Conservation (phyloP, 2,329 filamentous ascomycete species). For the Aspergillus aculeatinus region DNA sequence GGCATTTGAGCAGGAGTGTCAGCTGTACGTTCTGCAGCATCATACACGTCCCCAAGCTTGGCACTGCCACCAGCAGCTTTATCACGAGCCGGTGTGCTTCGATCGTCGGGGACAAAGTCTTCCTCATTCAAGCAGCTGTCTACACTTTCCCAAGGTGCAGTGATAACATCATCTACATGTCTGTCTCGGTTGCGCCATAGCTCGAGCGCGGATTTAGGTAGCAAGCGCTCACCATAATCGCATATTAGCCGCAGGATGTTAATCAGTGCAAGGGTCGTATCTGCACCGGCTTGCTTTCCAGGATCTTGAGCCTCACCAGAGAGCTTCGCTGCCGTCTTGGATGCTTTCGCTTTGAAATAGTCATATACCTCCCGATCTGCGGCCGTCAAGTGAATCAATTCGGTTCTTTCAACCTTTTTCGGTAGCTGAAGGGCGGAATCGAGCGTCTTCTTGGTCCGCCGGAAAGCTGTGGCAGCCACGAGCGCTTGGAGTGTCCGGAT, state of each 20-base stretch:
- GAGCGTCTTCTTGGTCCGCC: constrained; percentile 2
- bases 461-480: background rate
- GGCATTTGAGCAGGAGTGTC: no score
- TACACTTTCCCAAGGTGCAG: background rate
- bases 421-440: background rate
- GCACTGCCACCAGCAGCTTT: no score
- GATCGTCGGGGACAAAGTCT: no score
- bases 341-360: background rate
- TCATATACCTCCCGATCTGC: constrained; percentile 3
- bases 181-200: background rate
- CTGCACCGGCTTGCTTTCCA: no score
- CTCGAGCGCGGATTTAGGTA: constrained; percentile 1
- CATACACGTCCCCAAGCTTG: no score
- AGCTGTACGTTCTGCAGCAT: no score
- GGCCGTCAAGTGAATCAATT: background rate
- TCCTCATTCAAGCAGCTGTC: background rate
- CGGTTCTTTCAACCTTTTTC: background rate
- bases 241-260: constrained; percentile 6
- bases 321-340: background rate
- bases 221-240: constrained; percentile 5
- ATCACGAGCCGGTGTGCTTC: no score
- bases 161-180: background rate
- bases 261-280: background rate
- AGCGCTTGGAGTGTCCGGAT: background rate
- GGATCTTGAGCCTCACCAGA: background rate